Evolutionary conservation across 2,329 filamentous ascomycete species (phyloP).

Genomic region (Gremmenia infestans): DNA sequence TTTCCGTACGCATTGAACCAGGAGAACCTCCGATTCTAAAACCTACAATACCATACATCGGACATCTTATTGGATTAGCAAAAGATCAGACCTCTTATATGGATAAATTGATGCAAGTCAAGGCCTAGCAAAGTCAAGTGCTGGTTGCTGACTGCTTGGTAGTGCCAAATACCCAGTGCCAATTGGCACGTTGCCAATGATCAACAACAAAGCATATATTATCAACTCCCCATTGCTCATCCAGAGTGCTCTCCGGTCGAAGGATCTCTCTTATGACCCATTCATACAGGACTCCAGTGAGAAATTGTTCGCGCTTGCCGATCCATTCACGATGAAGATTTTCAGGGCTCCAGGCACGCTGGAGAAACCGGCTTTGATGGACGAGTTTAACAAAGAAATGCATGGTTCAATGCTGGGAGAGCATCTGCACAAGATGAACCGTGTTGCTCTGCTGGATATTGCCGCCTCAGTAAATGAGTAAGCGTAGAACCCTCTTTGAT

Average conservation of each 20-base stretch:
- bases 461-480: conserved; percentile 25
- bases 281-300: conserved; percentile 34
- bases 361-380: conserved; percentile 27
- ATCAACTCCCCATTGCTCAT: conserved; percentile 38
- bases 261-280: conserved; percentile 39
- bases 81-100: conserved; percentile 33
- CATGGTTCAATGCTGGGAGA: conserved; percentile 32
- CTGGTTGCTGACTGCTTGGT: background rate
- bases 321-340: conserved; percentile 23
- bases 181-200: conserved; percentile 42
- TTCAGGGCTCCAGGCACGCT: conserved; percentile 23
- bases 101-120: conserved; percentile 32
- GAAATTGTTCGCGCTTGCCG: background rate
- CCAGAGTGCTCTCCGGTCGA: conserved; percentile 36
- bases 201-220: conserved; percentile 41
- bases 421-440: conserved; percentile 34
- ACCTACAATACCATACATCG: conserved; percentile 39
- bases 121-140: background rate
- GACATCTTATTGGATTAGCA: conserved; percentile 41
- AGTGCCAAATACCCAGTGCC: conserved; percentile 25
- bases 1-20: conserved; percentile 20
- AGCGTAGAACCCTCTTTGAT: too few species aligned
- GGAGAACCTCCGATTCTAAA: conserved; percentile 40
- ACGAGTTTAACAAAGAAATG: conserved; percentile 32
- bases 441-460: conserved; percentile 34